A percentile compares a stretch with the other conserved stretches of the same genome.
Evolutionary conservation across 2,329 filamentous ascomycete species (phyloP).

Genomic region (Acarospora socialis): DNA sequence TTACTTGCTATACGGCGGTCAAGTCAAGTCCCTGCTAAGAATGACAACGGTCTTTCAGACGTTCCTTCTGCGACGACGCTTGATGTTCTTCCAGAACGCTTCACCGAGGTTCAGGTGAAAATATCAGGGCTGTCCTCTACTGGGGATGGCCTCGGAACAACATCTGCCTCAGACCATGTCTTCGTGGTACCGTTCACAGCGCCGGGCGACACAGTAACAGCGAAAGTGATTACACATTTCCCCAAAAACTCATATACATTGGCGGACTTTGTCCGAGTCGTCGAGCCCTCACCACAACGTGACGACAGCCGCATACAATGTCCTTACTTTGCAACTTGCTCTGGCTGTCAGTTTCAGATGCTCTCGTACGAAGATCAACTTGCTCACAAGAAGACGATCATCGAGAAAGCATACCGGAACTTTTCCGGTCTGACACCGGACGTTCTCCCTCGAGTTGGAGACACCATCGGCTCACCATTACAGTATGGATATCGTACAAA

Average conservation of each 20-base stretch:
- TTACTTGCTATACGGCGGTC: slow-evolving; percentile 7
- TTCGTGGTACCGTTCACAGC: slow-evolving; percentile 82
- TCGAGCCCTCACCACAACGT: slow-evolving; percentile 57
- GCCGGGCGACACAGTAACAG: slow-evolving; percentile 67
- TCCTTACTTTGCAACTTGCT: slow-evolving; percentile 75
- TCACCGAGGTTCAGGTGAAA: slow-evolving; percentile 67
- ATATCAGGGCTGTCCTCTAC: slow-evolving; percentile 75
- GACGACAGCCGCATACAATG: slow-evolving; percentile 67
- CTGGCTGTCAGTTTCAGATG: slow-evolving; percentile 97
- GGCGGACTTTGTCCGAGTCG: slow-evolving; percentile 69
- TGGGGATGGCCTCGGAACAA: slow-evolving; percentile 73
- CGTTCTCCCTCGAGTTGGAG: slow-evolving; percentile 58
- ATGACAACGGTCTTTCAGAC: neutral
- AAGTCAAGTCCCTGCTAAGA: slow-evolving; percentile 5
- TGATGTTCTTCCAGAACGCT: slow-evolving; percentile 44
- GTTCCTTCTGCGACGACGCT: slow-evolving; percentile 12
- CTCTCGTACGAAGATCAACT: slow-evolving; percentile 79
- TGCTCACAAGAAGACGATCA: slow-evolving; percentile 65
- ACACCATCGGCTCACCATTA: slow-evolving; percentile 80
- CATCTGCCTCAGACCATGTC: slow-evolving; percentile 50
- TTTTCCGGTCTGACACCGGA: slow-evolving; percentile 72
- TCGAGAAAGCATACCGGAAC: slow-evolving; percentile 83
- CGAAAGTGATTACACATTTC: slow-evolving; percentile 65
- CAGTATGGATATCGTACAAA: slow-evolving; percentile 94
- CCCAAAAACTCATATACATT: slow-evolving; percentile 52